These are phyloP conservation scores for Trichoderma orchidacearum DNA, from an alignment of 495 filamentous ascomycete genomes.

Conservation along the genomic window DNA sequence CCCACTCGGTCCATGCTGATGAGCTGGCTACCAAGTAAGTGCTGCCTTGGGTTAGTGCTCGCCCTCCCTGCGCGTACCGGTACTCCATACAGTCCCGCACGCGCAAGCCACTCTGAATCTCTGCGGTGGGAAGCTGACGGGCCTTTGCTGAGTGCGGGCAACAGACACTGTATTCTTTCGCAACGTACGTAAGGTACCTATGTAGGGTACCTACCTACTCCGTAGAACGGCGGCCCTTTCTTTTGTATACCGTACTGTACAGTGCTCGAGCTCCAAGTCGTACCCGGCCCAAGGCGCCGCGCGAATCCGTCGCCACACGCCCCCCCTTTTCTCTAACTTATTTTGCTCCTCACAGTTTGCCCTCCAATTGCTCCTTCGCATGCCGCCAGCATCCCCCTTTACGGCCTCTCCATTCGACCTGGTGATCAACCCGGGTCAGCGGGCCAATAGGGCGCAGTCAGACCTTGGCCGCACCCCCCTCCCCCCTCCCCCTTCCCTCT, in stretches of 20 bases:
- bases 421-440: conserved; percentile 3
- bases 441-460: background rate
- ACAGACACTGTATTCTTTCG: too few relatives aligned
- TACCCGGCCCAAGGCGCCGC: background rate
- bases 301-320: background rate
- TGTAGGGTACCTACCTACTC: too few relatives aligned
- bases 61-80: background rate
- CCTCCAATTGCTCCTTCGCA: background rate
- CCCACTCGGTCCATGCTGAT: background rate
- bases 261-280: background rate
- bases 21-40: background rate
- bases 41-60: background rate
- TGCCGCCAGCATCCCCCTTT: background rate
- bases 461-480: background rate
- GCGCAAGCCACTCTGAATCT: too few relatives aligned
- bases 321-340: background rate
- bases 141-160: too few relatives aligned
- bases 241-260: background rate
- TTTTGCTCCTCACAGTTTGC: too few relatives aligned
- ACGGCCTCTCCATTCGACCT: conserved; percentile 1
- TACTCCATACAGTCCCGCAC: too few relatives aligned
- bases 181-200: too few relatives aligned
- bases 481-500: too few relatives aligned
- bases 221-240: too few relatives aligned
- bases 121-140: too few relatives aligned